These are phyloP conservation scores for Chlorella sp. DNA, from an alignment of 139 green algal species.

Conservation along the genomic window DNA sequence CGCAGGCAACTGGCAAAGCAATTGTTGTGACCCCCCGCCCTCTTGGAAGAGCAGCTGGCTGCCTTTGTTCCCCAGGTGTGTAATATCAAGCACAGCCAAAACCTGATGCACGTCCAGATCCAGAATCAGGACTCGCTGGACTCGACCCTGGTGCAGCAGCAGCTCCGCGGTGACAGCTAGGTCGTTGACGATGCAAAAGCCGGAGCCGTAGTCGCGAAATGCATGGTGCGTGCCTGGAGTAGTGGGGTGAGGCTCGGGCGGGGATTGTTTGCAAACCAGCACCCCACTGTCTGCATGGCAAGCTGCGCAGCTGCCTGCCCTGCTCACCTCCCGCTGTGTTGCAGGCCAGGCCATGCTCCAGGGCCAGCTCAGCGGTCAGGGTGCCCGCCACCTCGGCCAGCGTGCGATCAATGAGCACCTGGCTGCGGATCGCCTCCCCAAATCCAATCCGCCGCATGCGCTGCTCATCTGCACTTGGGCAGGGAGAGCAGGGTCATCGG, in stretches of 20 bases:
- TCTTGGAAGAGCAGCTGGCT: no score
- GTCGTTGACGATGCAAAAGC: conserved; percentile 94
- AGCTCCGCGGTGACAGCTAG: conserved; percentile 72
- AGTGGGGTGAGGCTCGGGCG: background rate
- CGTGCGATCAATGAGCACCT: conserved; percentile 56
- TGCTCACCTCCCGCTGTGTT: conserved; percentile 73
- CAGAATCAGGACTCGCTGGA: conserved; percentile 77
- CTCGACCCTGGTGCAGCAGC: conserved; percentile 51
- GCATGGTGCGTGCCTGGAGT: conserved; percentile 82
- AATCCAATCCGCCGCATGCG: conserved; percentile 68
- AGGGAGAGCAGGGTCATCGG: background rate
- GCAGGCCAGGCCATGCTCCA: conserved; percentile 77
- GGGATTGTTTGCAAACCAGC: background rate
- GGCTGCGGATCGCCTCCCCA: conserved; percentile 33
- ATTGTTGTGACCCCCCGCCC: no score
- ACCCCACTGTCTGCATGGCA: background rate
- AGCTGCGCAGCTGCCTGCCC: background rate
- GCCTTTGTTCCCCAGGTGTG: no score
- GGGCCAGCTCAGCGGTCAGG: conserved; percentile 85
- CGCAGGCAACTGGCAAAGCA: no score
- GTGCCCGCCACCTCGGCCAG: conserved; percentile 61
- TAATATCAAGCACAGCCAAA: no score
- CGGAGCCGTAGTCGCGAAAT: conserved; percentile 65
- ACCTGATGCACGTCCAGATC: conserved; percentile 93
- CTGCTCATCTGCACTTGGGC: conserved; percentile 28